Evolutionary conservation across 805 yeast species (phyloP).

Genomic region (Candida arabinofermentans): DNA sequence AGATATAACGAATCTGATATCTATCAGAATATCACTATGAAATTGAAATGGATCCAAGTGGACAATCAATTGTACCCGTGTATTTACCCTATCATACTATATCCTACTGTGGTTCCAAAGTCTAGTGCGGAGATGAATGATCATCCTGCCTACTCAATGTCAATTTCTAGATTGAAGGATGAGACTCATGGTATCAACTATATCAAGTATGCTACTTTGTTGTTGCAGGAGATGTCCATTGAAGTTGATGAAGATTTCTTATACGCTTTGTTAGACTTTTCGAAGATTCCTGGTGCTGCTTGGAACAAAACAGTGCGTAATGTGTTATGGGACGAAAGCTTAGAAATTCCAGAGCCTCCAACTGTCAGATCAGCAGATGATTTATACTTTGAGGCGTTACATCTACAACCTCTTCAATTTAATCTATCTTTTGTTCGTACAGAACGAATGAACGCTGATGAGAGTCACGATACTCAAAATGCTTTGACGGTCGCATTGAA

Average conservation of each 20-base stretch:
- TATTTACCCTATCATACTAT: slow-evolving; percentile 78
- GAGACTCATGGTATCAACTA: slow-evolving; percentile 86
- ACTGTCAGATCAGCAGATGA: slow-evolving; percentile 53
- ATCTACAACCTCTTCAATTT: slow-evolving; percentile 85
- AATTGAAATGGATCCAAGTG: slow-evolving; percentile 90
- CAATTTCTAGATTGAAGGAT: slow-evolving; percentile 80
- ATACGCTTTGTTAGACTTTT: slow-evolving; percentile 74
- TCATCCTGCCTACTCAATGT: slow-evolving; percentile 88
- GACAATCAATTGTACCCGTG: slow-evolving; percentile 92
- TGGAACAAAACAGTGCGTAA: slow-evolving; percentile 47
- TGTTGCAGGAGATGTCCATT: slow-evolving; percentile 86
- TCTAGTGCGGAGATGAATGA: slow-evolving; percentile 75
- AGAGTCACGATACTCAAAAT: slow-evolving; percentile 52
- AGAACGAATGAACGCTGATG: slow-evolving; percentile 66
- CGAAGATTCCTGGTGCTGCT: slow-evolving; percentile 77
- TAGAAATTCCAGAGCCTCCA: slow-evolving; percentile 70
- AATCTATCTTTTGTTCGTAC: slow-evolving; percentile 90
- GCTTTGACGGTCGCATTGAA: slow-evolving; percentile 75
- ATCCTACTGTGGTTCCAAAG: slow-evolving; percentile 87
- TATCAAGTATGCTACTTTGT: slow-evolving; percentile 84
- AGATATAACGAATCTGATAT: slow-evolving; percentile 79
- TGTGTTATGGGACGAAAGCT: slow-evolving; percentile 53
- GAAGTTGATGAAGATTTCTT: slow-evolving; percentile 94
- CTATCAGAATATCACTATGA: slow-evolving; percentile 74
- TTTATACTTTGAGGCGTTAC: slow-evolving; percentile 87